These are phyloP conservation scores for Rhexocercosporidium sp. DNA, from an alignment of 2,329 filamentous ascomycete genomes.

Conservation along the genomic window DNA sequence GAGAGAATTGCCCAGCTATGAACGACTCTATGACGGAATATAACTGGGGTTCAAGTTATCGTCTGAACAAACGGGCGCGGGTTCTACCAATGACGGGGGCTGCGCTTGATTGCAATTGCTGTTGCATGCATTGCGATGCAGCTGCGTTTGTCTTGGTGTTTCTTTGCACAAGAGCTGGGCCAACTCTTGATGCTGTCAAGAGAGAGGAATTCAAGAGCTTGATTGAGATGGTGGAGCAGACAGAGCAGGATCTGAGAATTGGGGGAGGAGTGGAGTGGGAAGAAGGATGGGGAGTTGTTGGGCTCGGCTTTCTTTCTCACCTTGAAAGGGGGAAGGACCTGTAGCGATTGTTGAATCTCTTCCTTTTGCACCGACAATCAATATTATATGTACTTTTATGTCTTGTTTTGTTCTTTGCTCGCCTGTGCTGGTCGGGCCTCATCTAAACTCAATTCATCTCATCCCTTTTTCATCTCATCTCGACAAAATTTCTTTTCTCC, in stretches of 20 bases:
- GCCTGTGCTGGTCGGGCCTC: too few relatives aligned
- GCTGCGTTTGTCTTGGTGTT: background rate
- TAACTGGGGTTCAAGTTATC: constrained; percentile 9
- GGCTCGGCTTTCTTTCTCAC: too few relatives aligned
- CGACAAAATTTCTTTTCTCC: background rate
- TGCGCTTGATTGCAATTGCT: background rate
- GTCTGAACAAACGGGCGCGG: background rate
- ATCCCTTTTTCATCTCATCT: background rate
- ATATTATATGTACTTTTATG: too few relatives aligned
- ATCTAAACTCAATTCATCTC: background rate
- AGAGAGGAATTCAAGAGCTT: background rate
- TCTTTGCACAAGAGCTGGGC: background rate
- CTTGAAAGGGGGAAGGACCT: too few relatives aligned
- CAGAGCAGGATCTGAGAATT: background rate
- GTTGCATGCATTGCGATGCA: background rate
- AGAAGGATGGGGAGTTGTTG: too few relatives aligned
- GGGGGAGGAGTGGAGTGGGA: background rate
- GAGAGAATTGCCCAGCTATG: constrained; percentile 3
- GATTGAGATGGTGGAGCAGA: background rate
- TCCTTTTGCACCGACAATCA: too few relatives aligned
- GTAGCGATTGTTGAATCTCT: too few relatives aligned
- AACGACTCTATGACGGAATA: constrained; percentile 2
- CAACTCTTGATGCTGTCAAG: constrained; percentile 7
- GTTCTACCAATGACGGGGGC: background rate
- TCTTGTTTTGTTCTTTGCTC: constrained; percentile 2